These are phyloP conservation scores for Myriosclerotinia scirpicola DNA, from an alignment of 2,329 filamentous ascomycete species.

Conservation along the genomic window DNA sequence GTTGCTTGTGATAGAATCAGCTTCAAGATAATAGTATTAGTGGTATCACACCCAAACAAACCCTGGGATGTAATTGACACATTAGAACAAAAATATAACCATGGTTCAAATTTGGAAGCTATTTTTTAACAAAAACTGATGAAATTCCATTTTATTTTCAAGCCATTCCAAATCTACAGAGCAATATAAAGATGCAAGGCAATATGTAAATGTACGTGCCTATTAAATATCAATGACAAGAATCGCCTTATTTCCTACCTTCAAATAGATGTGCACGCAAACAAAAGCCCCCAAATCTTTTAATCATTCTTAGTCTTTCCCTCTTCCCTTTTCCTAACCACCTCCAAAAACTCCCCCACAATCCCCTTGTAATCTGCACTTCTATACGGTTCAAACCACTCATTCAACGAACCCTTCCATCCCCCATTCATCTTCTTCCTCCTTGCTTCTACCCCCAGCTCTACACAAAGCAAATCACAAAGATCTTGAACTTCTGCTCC, in stretches of 20 bases:
- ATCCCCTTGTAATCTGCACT: slow-evolving; percentile 24
- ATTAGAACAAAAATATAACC: not conserved
- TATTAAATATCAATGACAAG: not conserved
- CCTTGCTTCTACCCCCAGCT: slow-evolving; percentile 17
- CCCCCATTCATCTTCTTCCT: slow-evolving; percentile 19
- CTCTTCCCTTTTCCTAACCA: slow-evolving; percentile 3
- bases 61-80: not conserved
- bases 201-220: not conserved
- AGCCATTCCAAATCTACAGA: not conserved
- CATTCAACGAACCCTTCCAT: slow-evolving; percentile 17
- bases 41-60: not conserved
- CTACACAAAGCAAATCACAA: slow-evolving; percentile 20
- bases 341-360: slow-evolving; percentile 22
- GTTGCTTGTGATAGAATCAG: too few species aligned
- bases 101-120: fast-evolving
- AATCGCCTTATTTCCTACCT: too few species aligned
- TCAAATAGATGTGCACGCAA: too few species aligned
- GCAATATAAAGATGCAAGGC: not conserved
- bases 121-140: not conserved
- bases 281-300: not conserved
- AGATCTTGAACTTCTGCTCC: slow-evolving; percentile 25
- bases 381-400: slow-evolving; percentile 26
- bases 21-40: too few species aligned
- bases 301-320: not conserved
- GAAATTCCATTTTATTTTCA: not conserved